These are phyloP conservation scores for Penicillium simplicissimum DNA, from an alignment of 495 filamentous ascomycete species.

Conservation along the genomic window DNA sequence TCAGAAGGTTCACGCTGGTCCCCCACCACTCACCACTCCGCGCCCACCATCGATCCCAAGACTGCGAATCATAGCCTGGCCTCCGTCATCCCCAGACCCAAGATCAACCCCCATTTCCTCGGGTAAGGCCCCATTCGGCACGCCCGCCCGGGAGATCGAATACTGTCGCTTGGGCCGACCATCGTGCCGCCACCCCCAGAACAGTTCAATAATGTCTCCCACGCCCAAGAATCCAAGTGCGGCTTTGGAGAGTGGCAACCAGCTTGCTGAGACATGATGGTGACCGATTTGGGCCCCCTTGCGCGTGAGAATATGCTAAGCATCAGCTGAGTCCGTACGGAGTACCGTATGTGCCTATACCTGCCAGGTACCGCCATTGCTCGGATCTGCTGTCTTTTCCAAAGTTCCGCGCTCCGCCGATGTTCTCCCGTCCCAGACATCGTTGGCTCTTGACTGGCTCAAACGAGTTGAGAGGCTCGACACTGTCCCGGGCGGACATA, in stretches of 20 bases:
- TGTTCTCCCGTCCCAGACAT: not conserved
- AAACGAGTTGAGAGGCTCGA: not conserved
- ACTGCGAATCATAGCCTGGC: conserved; percentile 1
- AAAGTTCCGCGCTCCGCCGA: conserved; percentile 1
- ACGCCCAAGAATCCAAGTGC: not conserved
- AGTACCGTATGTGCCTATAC: not conserved
- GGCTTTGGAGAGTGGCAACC: not conserved
- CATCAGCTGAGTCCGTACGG: not conserved
- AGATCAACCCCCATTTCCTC: not conserved
- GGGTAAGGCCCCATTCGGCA: conserved; percentile 12
- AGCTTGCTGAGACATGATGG: not conserved
- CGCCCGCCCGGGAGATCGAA: conserved; percentile 17
- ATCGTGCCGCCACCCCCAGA: not conserved
- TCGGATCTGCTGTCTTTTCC: not conserved
- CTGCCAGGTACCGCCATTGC: not conserved
- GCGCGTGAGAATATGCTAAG: not conserved
- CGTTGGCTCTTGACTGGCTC: not conserved
- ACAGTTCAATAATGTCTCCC: not conserved
- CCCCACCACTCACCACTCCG: not conserved
- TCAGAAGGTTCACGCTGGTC: not conserved
- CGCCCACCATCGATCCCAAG: not conserved
- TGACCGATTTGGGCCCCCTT: not conserved
- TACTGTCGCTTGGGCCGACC: not conserved
- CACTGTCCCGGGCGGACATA: not conserved
- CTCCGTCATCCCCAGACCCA: not conserved